Evolutionary conservation across 2,329 filamentous ascomycete species (phyloP).

Genomic region (Metarhizium humberi): DNA sequence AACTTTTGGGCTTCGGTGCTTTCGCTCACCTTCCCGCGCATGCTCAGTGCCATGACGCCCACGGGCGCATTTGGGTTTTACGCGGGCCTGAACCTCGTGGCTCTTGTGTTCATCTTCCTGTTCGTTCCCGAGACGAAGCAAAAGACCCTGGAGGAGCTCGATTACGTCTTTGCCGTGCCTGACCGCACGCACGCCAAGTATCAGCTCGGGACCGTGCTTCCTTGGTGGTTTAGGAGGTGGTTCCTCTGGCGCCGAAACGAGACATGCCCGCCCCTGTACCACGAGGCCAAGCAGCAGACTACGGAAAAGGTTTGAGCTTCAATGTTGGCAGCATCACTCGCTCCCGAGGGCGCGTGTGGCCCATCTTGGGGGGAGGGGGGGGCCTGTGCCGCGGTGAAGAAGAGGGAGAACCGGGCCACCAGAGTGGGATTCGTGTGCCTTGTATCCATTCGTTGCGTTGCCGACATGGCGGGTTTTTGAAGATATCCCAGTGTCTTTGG

Average conservation of each 20-base stretch:
- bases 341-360: no score
- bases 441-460: no score
- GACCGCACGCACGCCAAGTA: conserved; percentile 30
- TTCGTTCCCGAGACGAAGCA: conserved; percentile 43
- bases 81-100: conserved; percentile 35
- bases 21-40: conserved; percentile 22
- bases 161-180: conserved; percentile 36
- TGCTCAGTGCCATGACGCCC: conserved; percentile 20
- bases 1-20: conserved; percentile 17
- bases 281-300: not conserved
- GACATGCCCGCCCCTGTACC: conserved; percentile 8
- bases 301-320: not conserved
- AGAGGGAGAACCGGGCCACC: no score
- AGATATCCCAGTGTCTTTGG: no score
- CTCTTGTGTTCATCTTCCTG: conserved; percentile 37
- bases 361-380: no score
- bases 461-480: no score
- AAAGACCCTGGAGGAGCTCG: conserved; percentile 39
- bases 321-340: no score
- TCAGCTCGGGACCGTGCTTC: conserved; percentile 26
- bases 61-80: conserved; percentile 33
- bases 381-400: no score
- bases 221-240: conserved; percentile 27
- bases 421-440: no score
- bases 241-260: conserved; percentile 3